Evolutionary conservation across 2,329 filamentous ascomycete species (phyloP), one percentile per base, ranked within the genome.

Genomic region (Emergomyces orientalis): DNA sequence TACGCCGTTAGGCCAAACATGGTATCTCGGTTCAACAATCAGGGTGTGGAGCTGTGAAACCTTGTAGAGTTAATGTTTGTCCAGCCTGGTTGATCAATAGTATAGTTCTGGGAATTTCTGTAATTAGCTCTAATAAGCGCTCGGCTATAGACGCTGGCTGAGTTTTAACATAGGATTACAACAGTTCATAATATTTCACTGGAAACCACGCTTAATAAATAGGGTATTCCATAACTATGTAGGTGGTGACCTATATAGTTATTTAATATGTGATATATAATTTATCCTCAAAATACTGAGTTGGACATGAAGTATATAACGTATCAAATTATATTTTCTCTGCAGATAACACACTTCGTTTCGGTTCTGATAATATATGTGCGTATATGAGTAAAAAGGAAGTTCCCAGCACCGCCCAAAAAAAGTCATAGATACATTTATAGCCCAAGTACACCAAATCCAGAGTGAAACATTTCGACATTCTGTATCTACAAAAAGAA

Each of bases 1-100:
- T 80, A 80, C 43, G 70, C 73, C 30, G 69, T 75, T 19, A 80
- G 73, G 39, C 73, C 75, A 51, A 77, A 70, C 76, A 78, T 77
- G 57, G 65, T 54, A 30, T 32, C 27, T 47, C 25, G 22, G 17
- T n/a, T 30, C 11, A 34, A 59, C 41, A 59, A 59, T 11, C 57
- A 14, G 11, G n/a, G 41, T 17, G 25, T 13, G 19, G 8, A 59
- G 9, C 17, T 19, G n/a, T n/a, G 32, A 41, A 22, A 25, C 30
- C 27, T 8, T 54, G 11, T 3, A 13, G 17, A 55, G 27, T n/a
- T 37, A 30, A 22, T 32, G 32, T 32, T 32, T 30, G 17, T 19
- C 9, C 1, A 13, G 9, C 14, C 47, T 55, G 32, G 1, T 56
- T 39, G 54, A 6, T 17, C 34, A 25, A 22, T n/a, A 17, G 30